phyloP scores from a whole-genome alignment of 2,329 filamentous ascomycete genomes.

The Penicillium digitatum region DNA sequence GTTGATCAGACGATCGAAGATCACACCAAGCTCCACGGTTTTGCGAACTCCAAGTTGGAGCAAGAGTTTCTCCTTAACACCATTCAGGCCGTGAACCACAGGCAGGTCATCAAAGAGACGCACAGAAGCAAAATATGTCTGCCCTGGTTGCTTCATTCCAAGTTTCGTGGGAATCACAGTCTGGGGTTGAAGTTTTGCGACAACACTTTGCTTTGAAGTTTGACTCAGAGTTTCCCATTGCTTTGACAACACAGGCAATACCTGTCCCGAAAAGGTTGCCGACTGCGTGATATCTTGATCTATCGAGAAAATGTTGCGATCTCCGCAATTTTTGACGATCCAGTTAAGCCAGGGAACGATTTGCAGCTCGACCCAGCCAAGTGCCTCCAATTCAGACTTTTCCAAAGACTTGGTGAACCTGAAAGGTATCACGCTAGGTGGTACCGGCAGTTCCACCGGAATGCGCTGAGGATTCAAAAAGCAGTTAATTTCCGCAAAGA shows the following conservation, averaged over 20 bases:
- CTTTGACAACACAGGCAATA: conserved; percentile 78
- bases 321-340: conserved; percentile 64
- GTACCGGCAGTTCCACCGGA: conserved; percentile 74
- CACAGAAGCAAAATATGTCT: conserved; percentile 91
- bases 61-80: conserved; percentile 88
- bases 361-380: conserved; percentile 83
- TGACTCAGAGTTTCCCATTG: conserved; percentile 78
- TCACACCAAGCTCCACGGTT: conserved; percentile 88
- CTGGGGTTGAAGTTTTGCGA: conserved; percentile 60
- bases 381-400: conserved; percentile 65
- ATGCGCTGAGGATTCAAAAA: conserved; percentile 76
- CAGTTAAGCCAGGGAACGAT: conserved; percentile 82
- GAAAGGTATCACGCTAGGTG: conserved; percentile 77
- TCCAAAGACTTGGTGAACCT: conserved; percentile 71
- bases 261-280: conserved; percentile 68
- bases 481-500: conserved; percentile 68
- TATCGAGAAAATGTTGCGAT: conserved; percentile 53
- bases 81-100: conserved; percentile 68
- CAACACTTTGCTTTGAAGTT: conserved; percentile 62
- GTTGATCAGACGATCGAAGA: conserved; percentile 79
- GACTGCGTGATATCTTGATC: conserved; percentile 68
- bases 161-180: conserved; percentile 84
- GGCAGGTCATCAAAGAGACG: conserved; percentile 93
- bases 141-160: conserved; percentile 79
- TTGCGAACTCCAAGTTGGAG: conserved; percentile 82